phyloP scores from a whole-genome alignment of 2,329 filamentous ascomycete genomes.

The Lachnellula cervina region DNA sequence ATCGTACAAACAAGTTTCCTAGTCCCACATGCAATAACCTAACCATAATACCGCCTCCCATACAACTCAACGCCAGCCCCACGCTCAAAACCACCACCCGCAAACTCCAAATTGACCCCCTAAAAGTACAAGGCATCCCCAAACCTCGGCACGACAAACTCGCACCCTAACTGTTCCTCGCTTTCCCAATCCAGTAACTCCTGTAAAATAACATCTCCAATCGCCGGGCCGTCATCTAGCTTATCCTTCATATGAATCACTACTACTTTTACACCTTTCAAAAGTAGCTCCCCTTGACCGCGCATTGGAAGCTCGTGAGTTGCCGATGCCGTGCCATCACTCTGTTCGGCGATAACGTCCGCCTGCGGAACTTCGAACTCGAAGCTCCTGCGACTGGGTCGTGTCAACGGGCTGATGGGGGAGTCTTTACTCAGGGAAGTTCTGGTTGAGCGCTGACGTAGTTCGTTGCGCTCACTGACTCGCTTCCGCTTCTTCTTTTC shows the following conservation, averaged over 20 bases:
- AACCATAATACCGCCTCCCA: not conserved
- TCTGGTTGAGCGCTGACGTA: constrained; percentile 7
- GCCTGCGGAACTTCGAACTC: not conserved
- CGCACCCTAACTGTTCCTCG: constrained; percentile 59
- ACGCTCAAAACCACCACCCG: not conserved
- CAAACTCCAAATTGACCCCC: not conserved
- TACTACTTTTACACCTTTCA: constrained; percentile 73
- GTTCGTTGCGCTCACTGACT: constrained; percentile 34
- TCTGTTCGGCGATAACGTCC: not conserved
- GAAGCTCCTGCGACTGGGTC: not conserved
- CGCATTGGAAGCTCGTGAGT: not conserved
- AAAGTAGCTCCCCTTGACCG: constrained; percentile 18
- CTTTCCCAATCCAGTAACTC: constrained; percentile 64
- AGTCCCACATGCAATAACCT: not conserved
- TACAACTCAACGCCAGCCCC: not conserved
- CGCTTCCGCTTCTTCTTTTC: constrained; percentile 62
- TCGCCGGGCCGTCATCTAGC: constrained; percentile 63
- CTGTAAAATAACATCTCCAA: constrained; percentile 61
- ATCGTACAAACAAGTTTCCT: too few relatives aligned
- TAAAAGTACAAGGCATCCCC: constrained; percentile 51
- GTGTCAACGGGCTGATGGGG: constrained; percentile 4
- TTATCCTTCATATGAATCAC: constrained; percentile 94
- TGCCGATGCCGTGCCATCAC: not conserved
- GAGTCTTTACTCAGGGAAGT: not conserved
- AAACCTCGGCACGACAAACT: constrained; percentile 66